Conservation (phyloP, 2,329 filamentous ascomycete species). For the Aulographum hederae region DNA sequence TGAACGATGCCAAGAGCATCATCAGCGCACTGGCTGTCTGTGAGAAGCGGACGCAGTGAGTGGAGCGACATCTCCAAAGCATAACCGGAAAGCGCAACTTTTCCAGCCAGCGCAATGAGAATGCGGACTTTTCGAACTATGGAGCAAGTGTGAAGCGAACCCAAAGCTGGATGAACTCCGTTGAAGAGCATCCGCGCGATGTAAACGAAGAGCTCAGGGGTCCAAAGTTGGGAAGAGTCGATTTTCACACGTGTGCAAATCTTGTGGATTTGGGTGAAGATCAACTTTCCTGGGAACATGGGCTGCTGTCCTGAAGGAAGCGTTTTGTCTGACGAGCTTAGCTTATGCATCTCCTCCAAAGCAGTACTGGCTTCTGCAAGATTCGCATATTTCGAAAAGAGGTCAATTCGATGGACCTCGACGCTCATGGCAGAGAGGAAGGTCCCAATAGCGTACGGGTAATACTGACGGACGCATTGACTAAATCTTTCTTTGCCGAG, state of each 20-base stretch:
- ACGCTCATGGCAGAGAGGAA: not conserved
- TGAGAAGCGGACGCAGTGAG: conserved; percentile 58
- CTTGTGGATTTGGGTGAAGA: conserved; percentile 54
- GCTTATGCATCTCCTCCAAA: conserved; percentile 48
- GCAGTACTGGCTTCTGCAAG: not conserved
- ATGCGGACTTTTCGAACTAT: conserved; percentile 74
- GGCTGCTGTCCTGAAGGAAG: conserved; percentile 74
- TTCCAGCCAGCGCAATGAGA: conserved; percentile 59
- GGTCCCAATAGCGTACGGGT: not conserved
- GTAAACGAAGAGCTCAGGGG: conserved; percentile 52
- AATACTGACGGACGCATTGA: too few relatives aligned
- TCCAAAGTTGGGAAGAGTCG: conserved; percentile 52
- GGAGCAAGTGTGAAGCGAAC: conserved; percentile 71
- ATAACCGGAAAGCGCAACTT: conserved; percentile 57
- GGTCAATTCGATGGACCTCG: not conserved
- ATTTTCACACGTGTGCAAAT: conserved; percentile 57
- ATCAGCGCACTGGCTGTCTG: conserved; percentile 72
- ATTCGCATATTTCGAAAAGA: not conserved
- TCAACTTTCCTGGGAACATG: conserved; percentile 59
- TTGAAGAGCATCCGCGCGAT: conserved; percentile 64
- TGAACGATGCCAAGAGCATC: conserved; percentile 75
- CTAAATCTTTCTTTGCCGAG: not conserved
- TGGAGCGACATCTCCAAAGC: conserved; percentile 81
- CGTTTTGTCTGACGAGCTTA: conserved; percentile 44
- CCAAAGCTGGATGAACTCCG: conserved; percentile 64